These are phyloP conservation scores for Ogataea pini DNA, from an alignment of 805 yeast species.

Conservation along the genomic window DNA sequence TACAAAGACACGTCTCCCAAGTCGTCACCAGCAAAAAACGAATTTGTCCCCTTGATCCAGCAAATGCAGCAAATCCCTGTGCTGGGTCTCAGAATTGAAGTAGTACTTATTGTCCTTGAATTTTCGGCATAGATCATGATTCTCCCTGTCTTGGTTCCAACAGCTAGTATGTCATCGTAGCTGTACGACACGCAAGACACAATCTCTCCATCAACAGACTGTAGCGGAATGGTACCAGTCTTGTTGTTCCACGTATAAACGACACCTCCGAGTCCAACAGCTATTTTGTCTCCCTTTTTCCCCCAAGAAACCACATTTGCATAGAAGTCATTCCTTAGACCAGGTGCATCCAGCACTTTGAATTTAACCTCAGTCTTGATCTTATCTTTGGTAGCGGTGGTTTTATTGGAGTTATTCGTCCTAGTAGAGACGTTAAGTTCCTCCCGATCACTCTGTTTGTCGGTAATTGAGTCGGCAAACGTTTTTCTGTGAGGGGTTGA, in stretches of 20 bases:
- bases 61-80: slow-evolving; percentile 56
- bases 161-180: slow-evolving; percentile 44
- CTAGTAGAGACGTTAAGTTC: slow-evolving; percentile 15
- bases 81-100: slow-evolving; percentile 28
- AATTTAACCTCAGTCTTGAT: slow-evolving; percentile 44
- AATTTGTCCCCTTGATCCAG: slow-evolving; percentile 52
- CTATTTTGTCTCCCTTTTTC: slow-evolving; percentile 45
- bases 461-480: slow-evolving; percentile 11
- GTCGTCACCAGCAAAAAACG: slow-evolving; percentile 67
- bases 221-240: slow-evolving; percentile 47
- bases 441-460: slow-evolving; percentile 16
- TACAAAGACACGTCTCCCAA: slow-evolving; percentile 55
- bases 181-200: slow-evolving; percentile 64
- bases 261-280: slow-evolving; percentile 63
- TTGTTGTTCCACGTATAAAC: slow-evolving; percentile 65
- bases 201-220: slow-evolving; percentile 40
- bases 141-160: slow-evolving; percentile 61
- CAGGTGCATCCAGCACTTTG: slow-evolving; percentile 67
- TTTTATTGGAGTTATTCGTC: slow-evolving; percentile 13
- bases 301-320: slow-evolving; percentile 79
- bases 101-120: slow-evolving; percentile 22
- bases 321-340: slow-evolving; percentile 74
- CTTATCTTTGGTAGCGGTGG: slow-evolving; percentile 23
- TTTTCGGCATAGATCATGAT: slow-evolving; percentile 40
- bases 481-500: slow-evolving; percentile 12